Base-by-base conservation (phyloP, 306 rosid genomes). In the Cucurbita maxima region DNA sequence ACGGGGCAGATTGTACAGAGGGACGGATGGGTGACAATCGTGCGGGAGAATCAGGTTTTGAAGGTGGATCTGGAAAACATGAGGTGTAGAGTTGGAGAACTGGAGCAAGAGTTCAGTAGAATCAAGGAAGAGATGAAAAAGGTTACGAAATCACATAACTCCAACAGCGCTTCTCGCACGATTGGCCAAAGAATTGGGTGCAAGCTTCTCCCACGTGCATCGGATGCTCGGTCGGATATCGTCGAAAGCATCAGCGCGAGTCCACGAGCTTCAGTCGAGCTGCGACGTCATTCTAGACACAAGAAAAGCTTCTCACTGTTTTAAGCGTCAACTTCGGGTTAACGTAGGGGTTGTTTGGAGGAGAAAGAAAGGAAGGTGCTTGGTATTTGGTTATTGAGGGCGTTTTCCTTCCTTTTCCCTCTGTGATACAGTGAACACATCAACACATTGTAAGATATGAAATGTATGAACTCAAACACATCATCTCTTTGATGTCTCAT, bases 61-160 rank as follows among this genome's bases (percentile, higher is more conserved):
- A 94, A 89, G 86, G 86, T 86, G 76, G 94, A 94, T 75, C 84
- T 94, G 94, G 94, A 87, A 63, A 88, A 81, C 67, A 94, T 88
- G 92, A 89, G 90, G 64, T 83, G 89, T 61, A 90, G 90, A 83
- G 97, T 90, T n/a, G 86, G 86, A 20, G 97, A 88, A 78, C 89
- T 90, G 3, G 97, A 90, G 82, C 89, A 85, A 87, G 94, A 89
- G 79, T 90, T 94, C 74, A 44, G 79, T 75, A 86, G 86, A 79
- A 93, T 93, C 57, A 93, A 89, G 88, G 83, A 86, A 79, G 98
- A 93, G 81, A 93, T 93, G 97, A 93, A 84, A 77, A 87, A 71
- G 76, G 94, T 87, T 57, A 52, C 82, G 25, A 93, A 88, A 72
- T 85, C 94, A 59, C 94, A 84, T 60, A 84, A 88, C 73, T 78